Base-by-base conservation (phyloP, 2,329 filamentous ascomycete genomes). In the Penicillium sp. region DNA sequence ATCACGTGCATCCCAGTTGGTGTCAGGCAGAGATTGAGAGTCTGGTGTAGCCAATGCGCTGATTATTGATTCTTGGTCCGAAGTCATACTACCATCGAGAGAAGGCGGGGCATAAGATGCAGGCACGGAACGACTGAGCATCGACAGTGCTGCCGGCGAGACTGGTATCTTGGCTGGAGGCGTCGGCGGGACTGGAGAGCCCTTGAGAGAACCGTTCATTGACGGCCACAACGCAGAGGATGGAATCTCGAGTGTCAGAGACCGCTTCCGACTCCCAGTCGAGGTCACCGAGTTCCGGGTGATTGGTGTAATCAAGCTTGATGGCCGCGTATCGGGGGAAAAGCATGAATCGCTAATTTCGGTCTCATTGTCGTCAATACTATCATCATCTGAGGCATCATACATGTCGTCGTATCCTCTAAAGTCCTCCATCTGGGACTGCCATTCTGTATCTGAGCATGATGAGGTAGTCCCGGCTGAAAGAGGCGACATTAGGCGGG, bases 341-440 rank as follows among this genome's bases (percentile, higher is more conserved):
- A 68, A 70, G 47, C 69, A 72, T 52, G 74, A 54, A 59, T 71
- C 66, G 60, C 71, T 65, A 66, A 70, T 62, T 71, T 80, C 75
- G 8, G 80, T 61, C 21, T 47, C 53, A 45, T 57, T 48, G 33
- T 58, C 57, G 40, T 56, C 55, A 33, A 52, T 45, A 28, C 51
- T 77, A 59, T 95, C 88, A 48, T 88, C 82, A 57, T 94, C 88
- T 15, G 87, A 89, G 37, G 88, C 78, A 68, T 93, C 87, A 68
- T 95, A 95, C 43, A 95, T 73, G 61, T 94, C 88, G 68, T 95
- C 87, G 61, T 91, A 93, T 57, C 89, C 84, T 77, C 59, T 81
- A 60, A 91, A 91, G 56, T 88, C 84, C 77, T 59, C 81, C 80
- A 57, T 84, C 84, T 65, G 78, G 73, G 59, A 76, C 70, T 72